Conservation (phyloP, 192 early-diverging fungal genomes). For the Irineochytrium annulatum region DNA sequence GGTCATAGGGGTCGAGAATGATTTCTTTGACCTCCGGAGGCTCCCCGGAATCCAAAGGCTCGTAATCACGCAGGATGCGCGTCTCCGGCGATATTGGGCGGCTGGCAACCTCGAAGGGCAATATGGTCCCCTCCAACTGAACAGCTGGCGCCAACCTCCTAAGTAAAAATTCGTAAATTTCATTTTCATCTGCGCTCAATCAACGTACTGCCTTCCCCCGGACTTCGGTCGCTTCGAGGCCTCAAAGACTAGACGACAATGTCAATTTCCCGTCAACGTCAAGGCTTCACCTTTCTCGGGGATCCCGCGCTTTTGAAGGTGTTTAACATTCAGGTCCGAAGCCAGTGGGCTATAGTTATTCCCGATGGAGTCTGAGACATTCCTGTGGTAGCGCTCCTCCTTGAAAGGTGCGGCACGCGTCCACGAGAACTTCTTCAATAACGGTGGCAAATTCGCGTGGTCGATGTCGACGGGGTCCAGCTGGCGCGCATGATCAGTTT, state of each 20-base stretch:
- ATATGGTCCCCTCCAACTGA: too few species aligned
- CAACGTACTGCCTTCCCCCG: too few species aligned
- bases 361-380: constrained; percentile 58
- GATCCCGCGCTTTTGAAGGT: constrained; percentile 21
- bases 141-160: too few species aligned
- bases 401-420: constrained; percentile 59
- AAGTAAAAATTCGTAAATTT: too few species aligned
- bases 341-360: constrained; percentile 57
- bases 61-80: constrained; percentile 29
- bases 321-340: constrained; percentile 39
- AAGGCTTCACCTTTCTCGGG: neutral
- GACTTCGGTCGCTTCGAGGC: too few species aligned
- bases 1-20: constrained; percentile 51
- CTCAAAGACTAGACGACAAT: too few species aligned
- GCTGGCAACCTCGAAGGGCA: constrained; percentile 18
- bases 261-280: constrained; percentile 3
- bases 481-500: neutral
- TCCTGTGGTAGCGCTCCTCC: constrained; percentile 47
- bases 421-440: constrained; percentile 60
- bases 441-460: constrained; percentile 37
- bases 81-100: constrained; percentile 44
- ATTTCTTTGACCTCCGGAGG: constrained; percentile 13
- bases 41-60: constrained; percentile 9
- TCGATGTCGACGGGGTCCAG: constrained; percentile 30
- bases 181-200: too few species aligned